Evolutionary conservation across 2,329 filamentous ascomycete species (phyloP), one percentile per base, ranked within the genome.

Genomic region (Curvularia lunata): DNA sequence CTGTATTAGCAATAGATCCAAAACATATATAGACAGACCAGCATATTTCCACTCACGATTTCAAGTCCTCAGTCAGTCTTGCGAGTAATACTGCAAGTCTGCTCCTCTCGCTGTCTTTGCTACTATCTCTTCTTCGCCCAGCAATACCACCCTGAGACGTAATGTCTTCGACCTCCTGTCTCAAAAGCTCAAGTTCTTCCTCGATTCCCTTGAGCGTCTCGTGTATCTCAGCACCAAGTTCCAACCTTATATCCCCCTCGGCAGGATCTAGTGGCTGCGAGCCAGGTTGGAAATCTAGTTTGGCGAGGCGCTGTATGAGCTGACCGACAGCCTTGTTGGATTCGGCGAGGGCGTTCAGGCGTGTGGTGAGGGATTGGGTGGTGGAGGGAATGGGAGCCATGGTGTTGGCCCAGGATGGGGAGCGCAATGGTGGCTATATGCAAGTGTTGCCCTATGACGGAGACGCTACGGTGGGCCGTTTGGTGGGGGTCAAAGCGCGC

Each of bases 191-290:
- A 63, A 95, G 85, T 58, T 96, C 91, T 62, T 96, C 91, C 68
- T 96, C 88, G 48, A 90, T 86, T 56, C 91, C 88, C 66, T 91
- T 89, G 59, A 97, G 78, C 18, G 85, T 85, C 69, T 91, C 87
- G 65, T 89, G 88, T 62, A 97, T 96, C 75, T 97, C 92, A 21
- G 86, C 83, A 63, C 87, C 86, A 32, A 97, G 84, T 77, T 97
- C 92, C 19, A 88, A 76, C 54, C 89, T 86, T 5, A 83, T 82
- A 62, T 86, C 83, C 81, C 88, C 78, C 83, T 90, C 57, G 85
- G 78, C 61, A 30, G 34, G 23, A 81, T 83, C 70, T 75, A 82
- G 78, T 10, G 75, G 86, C 82, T 82, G 87, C 79, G 78, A 89
- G 81, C 74, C 91, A 67, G 66, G 84, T 74, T 79, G 87, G 79